phyloP scores from a whole-genome alignment of 2,329 filamentous ascomycete genomes.

The Nectriaceae sp. region DNA sequence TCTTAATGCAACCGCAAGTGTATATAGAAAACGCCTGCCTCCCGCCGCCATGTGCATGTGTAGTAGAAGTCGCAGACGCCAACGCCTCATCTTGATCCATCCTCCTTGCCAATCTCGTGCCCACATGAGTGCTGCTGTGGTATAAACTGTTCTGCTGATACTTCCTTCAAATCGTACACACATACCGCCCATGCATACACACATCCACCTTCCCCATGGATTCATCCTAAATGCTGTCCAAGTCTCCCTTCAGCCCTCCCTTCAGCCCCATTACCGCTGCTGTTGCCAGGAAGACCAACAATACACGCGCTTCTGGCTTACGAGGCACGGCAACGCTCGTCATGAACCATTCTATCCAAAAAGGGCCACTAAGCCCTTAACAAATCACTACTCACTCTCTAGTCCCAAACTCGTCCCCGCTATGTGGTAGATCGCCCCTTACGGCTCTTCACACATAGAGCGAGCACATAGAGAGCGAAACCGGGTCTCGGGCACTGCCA shows the following conservation, averaged over 20 bases:
- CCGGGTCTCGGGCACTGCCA: no score
- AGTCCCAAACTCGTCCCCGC: no score
- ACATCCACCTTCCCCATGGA: slow-evolving; percentile 16
- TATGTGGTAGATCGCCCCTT: slow-evolving; percentile 14
- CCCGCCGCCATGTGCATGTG: slow-evolving; percentile 16
- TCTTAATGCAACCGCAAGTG: slow-evolving; percentile 25
- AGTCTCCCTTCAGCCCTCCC: no score
- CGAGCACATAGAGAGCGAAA: no score
- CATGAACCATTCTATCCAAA: slow-evolving; percentile 25
- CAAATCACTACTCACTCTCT: no score
- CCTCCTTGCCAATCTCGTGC: slow-evolving; percentile 20
- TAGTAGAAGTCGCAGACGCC: slow-evolving; percentile 30
- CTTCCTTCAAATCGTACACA: slow-evolving; percentile 25
- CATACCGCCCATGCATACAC: slow-evolving; percentile 15
- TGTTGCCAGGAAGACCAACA: slow-evolving; percentile 9
- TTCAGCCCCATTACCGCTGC: slow-evolving; percentile 4
- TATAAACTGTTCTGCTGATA: background rate
- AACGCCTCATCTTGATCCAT: slow-evolving; percentile 18
- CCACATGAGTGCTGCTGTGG: background rate
- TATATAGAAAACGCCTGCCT: slow-evolving; percentile 29
- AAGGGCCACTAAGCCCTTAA: slow-evolving; percentile 12
- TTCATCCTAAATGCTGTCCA: slow-evolving; percentile 29
- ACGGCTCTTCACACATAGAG: no score
- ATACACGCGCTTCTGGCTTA: slow-evolving; percentile 10
- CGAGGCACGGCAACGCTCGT: slow-evolving; percentile 10